These are phyloP conservation scores for Solanum aculeatissimum DNA, from an alignment of 305 asterid genomes.

Conservation along the genomic window DNA sequence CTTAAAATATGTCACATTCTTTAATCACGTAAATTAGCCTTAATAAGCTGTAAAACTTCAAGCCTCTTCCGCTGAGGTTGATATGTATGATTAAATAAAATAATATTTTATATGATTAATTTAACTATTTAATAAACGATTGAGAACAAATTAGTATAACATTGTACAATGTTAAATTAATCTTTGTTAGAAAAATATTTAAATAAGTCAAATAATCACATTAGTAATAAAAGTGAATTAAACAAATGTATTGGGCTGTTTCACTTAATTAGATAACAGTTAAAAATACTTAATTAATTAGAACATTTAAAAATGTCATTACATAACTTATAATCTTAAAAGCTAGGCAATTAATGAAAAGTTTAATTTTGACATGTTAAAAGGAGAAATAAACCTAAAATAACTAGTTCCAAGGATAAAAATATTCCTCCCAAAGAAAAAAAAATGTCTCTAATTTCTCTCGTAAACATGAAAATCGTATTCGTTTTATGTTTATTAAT, in stretches of 20 bases:
- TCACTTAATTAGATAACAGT: neutral
- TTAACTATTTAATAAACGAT: no score
- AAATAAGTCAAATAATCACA: neutral
- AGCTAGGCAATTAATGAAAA: neutral
- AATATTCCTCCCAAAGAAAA: neutral
- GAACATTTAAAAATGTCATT: neutral
- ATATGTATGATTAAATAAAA: neutral
- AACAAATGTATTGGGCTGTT: neutral
- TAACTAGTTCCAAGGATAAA: neutral
- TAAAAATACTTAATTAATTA: neutral
- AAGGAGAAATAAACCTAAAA: neutral
- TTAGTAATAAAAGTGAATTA: neutral
- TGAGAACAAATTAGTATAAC: no score
- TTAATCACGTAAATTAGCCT: neutral
- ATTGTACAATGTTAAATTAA: no score
- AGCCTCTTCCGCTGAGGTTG: neutral
- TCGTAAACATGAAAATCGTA: neutral
- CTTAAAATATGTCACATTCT: neutral
- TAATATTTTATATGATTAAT: no score
- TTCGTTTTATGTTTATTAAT: neutral
- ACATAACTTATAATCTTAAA: neutral
- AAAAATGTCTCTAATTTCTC: neutral
- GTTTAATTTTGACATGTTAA: neutral
- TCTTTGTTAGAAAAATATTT: no score
- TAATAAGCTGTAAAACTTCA: neutral